These are phyloP conservation scores for Psilocybe cubensis DNA, from an alignment of 768 basidiomycete species.

Conservation along the genomic window DNA sequence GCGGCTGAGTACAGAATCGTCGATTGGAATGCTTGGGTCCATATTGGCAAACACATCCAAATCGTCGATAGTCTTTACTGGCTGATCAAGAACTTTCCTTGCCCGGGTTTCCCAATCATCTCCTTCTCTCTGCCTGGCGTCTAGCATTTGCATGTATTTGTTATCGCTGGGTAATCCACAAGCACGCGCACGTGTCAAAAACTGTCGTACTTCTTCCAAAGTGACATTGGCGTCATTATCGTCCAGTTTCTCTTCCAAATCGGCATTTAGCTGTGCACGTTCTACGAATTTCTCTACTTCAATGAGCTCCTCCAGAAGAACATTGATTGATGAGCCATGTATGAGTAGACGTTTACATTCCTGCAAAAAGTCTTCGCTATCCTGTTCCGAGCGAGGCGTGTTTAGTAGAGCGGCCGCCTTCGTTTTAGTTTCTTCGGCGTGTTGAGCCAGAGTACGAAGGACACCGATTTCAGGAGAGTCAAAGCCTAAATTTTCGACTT, in stretches of 20 bases:
- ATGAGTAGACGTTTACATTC: constrained; percentile 75
- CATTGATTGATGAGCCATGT: constrained; percentile 76
- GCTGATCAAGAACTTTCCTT: constrained; percentile 64
- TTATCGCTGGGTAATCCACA: constrained; percentile 71
- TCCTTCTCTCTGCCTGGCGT: constrained; percentile 67
- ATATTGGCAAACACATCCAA: constrained; percentile 73
- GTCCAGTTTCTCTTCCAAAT: constrained; percentile 75
- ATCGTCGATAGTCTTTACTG: constrained; percentile 75
- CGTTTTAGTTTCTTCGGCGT: constrained; percentile 65
- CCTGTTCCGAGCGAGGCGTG: constrained; percentile 40
- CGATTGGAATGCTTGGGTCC: constrained; percentile 71
- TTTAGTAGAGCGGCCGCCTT: constrained; percentile 59
- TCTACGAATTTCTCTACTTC: constrained; percentile 83
- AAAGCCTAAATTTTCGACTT: constrained; percentile 83
- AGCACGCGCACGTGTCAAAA: constrained; percentile 69
- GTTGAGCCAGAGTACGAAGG: constrained; percentile 56
- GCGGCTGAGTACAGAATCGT: constrained; percentile 65
- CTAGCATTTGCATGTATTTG: constrained; percentile 63
- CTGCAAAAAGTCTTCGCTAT: constrained; percentile 59
- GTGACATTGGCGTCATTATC: constrained; percentile 61
- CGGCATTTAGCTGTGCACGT: constrained; percentile 74
- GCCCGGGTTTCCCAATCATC: constrained; percentile 80
- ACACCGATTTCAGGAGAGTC: constrained; percentile 75
- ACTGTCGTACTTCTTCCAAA: constrained; percentile 76
- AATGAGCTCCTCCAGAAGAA: constrained; percentile 78